These are phyloP conservation scores for Eremothecium sinecaudum DNA, from an alignment of 1,139 yeast species.

Conservation along the genomic window DNA sequence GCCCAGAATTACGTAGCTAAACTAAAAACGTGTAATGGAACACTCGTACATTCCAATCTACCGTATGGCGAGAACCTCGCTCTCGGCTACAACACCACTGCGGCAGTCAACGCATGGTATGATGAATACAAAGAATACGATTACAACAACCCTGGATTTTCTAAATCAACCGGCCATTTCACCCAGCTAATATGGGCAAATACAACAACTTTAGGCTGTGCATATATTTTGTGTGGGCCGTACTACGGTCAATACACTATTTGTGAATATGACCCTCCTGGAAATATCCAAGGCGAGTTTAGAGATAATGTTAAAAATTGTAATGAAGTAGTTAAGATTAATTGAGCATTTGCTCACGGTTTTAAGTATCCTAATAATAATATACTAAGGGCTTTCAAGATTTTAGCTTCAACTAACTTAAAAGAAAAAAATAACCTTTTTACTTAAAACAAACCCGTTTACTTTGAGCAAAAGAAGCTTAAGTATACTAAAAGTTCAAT, in stretches of 20 bases:
- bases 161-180: slow-evolving; percentile 37
- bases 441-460: too few relatives aligned
- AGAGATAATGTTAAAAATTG: slow-evolving; percentile 39
- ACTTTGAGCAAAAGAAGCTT: too few relatives aligned
- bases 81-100: slow-evolving; percentile 41
- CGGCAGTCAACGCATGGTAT: slow-evolving; percentile 46
- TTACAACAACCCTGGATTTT: slow-evolving; percentile 37
- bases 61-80: slow-evolving; percentile 51
- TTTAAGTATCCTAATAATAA: too few relatives aligned
- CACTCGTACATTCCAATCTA: slow-evolving; percentile 41
- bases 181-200: slow-evolving; percentile 46
- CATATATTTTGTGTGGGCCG: slow-evolving; percentile 39
- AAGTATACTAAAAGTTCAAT: too few relatives aligned
- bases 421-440: too few relatives aligned
- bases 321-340: not conserved
- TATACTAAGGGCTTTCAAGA: too few relatives aligned
- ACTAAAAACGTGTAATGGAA: slow-evolving; percentile 39
- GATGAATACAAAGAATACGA: slow-evolving; percentile 37
- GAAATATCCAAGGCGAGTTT: slow-evolving; percentile 43
- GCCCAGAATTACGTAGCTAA: slow-evolving; percentile 42
- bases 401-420: too few relatives aligned
- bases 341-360: too few relatives aligned
- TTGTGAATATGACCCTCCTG: slow-evolving; percentile 46
- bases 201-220: slow-evolving; percentile 41
- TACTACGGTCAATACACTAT: slow-evolving; percentile 44